Base-by-base conservation (phyloP, 2,329 filamentous ascomycete species). In the Colletotrichum zoysiae region DNA sequence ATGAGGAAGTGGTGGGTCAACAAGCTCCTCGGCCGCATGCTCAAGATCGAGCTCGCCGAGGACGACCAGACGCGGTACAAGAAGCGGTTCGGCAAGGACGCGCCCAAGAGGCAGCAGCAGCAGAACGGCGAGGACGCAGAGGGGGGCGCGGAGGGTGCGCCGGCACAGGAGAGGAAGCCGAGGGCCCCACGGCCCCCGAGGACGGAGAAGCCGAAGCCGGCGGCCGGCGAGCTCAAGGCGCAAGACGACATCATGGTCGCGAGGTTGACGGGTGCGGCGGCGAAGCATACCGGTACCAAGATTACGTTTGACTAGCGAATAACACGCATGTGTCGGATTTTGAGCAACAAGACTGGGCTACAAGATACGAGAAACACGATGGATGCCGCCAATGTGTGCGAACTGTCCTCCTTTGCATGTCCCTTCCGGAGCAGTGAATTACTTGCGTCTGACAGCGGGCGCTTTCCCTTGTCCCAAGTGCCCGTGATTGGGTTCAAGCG, bases 1-100 rank as follows among this genome's bases (percentile, higher is more conserved):
- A 89, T 82, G 77, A 85, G 87, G 75, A 92, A 92, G 81, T 93
- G 95, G 87, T 97, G 94, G 88, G 91, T 98, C 75, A 97, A 97
- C 83, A 89, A 91, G 77, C 87, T 98, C 67, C 86, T 92, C 63
- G 95, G 95, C 38, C 89, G 96, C 40, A 88, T 91, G 74, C 86
- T 99, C 75, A 93, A 95, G 79, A 91, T 96, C 80, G 95, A 99
- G 81, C 95, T 95, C 77, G 96, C 96, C 26, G 96, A 99, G 83
- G 96, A 98, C 81, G 90, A 95, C 70, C 91, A 94, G 76, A 90
- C 90, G 44, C 86, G 96, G 70, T 99, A 99, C 82, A 95, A 95
- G 85, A 99, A 98, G 86, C 90, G 96, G 1, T 98, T 93, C 78
- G 93, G 94, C 74, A 95, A 95, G 81, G 91, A 91, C 51, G 88